A percentile compares a stretch with the other conserved stretches of the same genome.
Evolutionary conservation across 352 stramenopile genomes (phyloP).

Genomic region (Thraustotheca clavata): DNA sequence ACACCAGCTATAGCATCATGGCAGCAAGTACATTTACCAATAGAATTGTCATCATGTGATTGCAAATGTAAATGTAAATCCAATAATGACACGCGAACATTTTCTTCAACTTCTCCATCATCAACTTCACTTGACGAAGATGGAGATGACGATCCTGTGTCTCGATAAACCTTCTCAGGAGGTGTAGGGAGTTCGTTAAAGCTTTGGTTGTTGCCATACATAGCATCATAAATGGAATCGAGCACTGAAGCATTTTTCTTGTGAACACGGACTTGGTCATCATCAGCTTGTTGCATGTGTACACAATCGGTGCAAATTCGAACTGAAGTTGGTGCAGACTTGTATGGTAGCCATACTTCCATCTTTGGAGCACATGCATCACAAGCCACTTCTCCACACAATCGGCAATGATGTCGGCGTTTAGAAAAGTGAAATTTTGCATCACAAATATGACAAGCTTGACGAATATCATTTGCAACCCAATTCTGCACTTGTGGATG

Average conservation of each 20-base stretch:
- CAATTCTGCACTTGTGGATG: slow-evolving; percentile 34
- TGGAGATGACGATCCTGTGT: not conserved
- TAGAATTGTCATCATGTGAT: not conserved
- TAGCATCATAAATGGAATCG: slow-evolving; percentile 18
- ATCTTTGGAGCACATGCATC: slow-evolving; percentile 75
- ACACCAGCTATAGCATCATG: slow-evolving; percentile 11
- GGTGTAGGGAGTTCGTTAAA: slow-evolving; percentile 5
- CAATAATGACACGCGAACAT: not conserved
- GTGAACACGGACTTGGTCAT: not conserved
- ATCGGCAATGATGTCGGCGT: slow-evolving; percentile 63
- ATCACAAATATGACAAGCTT: slow-evolving; percentile 49
- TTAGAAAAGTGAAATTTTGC: slow-evolving; percentile 61
- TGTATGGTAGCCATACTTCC: slow-evolving; percentile 52
- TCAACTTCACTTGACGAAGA: not conserved
- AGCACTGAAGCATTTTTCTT: not conserved
- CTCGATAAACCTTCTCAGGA: not conserved
- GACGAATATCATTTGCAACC: slow-evolving; percentile 55
- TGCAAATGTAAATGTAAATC: not conserved
- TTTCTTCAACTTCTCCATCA: not conserved
- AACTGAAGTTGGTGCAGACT: slow-evolving; percentile 39
- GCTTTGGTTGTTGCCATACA: slow-evolving; percentile 17
- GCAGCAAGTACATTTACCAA: slow-evolving; percentile 7
- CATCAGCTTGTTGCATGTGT: slow-evolving; percentile 29
- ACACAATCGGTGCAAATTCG: slow-evolving; percentile 58
- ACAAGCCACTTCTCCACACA: slow-evolving; percentile 71